phyloP scores from a whole-genome alignment of 164 flowering plant genomes.

The Annona squamosa region DNA sequence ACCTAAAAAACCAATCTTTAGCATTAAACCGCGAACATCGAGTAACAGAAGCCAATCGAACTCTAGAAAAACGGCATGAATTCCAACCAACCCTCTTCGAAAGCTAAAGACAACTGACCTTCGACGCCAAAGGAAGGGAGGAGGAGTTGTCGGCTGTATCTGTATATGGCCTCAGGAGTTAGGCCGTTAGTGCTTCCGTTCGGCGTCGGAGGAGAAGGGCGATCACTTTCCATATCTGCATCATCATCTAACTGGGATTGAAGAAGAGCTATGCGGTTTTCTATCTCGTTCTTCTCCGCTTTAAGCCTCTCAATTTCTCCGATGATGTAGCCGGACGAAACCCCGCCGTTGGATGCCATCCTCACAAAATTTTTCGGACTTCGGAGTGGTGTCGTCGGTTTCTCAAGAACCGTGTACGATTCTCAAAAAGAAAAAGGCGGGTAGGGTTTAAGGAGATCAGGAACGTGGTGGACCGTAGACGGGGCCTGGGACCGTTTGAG shows the following conservation, averaged over 20 bases:
- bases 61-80: neutral
- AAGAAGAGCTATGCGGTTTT: conserved; percentile 46
- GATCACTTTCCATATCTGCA: conserved; percentile 10
- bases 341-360: conserved; percentile 36
- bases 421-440: neutral
- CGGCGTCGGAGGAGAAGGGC: conserved; percentile 10
- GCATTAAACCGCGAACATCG: neutral
- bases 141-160: conserved; percentile 86
- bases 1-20: neutral
- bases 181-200: conserved; percentile 24
- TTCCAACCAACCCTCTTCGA: neutral
- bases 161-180: conserved; percentile 47
- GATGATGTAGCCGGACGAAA: conserved; percentile 29
- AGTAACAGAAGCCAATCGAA: neutral
- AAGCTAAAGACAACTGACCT: conserved; percentile 26
- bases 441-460: neutral
- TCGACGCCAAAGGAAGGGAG: conserved; percentile 83
- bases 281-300: conserved; percentile 38
- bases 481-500: too few relatives aligned
- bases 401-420: neutral
- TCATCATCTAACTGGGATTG: conserved; percentile 41
- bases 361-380: neutral
- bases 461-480: neutral
- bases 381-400: neutral
- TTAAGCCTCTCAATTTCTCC: conserved; percentile 49